These are phyloP conservation scores for Solanum hybrid DNA, from an alignment of 305 asterid genomes.

Conservation along the genomic window DNA sequence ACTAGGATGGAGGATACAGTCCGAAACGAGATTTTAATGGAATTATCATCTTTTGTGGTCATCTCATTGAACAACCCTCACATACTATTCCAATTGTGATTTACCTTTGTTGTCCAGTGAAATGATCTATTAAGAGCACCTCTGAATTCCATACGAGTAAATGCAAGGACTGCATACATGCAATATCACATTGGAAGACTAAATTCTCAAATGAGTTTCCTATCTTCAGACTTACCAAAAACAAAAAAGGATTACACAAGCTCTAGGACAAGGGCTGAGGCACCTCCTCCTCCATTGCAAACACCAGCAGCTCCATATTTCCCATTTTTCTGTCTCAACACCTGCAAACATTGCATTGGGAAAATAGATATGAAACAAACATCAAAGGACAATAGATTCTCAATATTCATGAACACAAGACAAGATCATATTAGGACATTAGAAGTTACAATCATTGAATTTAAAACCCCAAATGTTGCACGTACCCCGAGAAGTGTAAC, in stretches of 20 bases:
- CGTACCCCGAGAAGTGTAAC: slow-evolving; percentile 94
- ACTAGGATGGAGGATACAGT: neutral
- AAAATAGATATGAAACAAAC: neutral
- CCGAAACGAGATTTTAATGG: neutral
- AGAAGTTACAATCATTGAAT: neutral
- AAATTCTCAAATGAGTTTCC: neutral
- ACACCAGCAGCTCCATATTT: slow-evolving; percentile 81
- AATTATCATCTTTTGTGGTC: neutral
- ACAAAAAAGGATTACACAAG: slow-evolving; percentile 35
- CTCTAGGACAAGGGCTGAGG: slow-evolving; percentile 87
- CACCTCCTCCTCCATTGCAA: slow-evolving; percentile 99
- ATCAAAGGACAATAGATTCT: neutral
- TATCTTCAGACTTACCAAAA: slow-evolving; percentile 13
- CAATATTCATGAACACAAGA: neutral
- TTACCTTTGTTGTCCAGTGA: neutral
- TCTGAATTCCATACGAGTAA: neutral
- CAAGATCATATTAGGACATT: neutral
- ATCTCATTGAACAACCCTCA: neutral
- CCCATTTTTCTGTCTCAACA: slow-evolving; percentile 68
- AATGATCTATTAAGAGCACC: neutral
- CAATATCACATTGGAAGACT: neutral
- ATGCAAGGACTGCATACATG: neutral
- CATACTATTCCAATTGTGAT: neutral
- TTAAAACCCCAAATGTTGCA: neutral
- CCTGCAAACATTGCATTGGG: slow-evolving; percentile 30